Evolutionary conservation across 192 early-diverging fungal genomes (phyloP).

Genomic region (Obelidium mucronatum): DNA sequence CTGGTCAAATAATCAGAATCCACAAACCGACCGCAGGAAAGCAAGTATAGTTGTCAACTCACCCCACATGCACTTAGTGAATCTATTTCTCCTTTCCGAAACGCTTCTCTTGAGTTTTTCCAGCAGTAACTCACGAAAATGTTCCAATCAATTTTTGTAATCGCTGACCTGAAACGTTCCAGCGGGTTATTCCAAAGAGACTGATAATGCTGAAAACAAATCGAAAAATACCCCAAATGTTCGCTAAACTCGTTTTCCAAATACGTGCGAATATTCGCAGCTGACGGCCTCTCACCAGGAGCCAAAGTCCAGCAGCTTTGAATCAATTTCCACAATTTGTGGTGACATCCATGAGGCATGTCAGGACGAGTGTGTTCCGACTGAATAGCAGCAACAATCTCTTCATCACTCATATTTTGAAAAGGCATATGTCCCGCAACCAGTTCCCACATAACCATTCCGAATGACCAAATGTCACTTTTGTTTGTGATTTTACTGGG

Average conservation of each 20-base stretch:
- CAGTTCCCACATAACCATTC: conserved; percentile 28
- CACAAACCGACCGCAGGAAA: no score
- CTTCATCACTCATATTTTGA: neutral
- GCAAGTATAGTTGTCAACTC: neutral
- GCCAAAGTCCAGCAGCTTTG: conserved; percentile 2
- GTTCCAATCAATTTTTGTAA: conserved; percentile 20
- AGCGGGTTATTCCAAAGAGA: no score
- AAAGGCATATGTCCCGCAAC: conserved; percentile 4
- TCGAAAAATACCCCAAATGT: neutral
- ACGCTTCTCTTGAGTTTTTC: conserved; percentile 32
- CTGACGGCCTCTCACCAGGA: neutral
- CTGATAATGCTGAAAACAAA: neutral
- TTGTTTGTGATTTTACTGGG: neutral
- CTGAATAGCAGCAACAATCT: neutral
- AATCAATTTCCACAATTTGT: conserved; percentile 13
- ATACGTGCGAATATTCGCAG: conserved; percentile 1
- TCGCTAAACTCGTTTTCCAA: neutral
- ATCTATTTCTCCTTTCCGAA: neutral
- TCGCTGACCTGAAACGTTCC: no score
- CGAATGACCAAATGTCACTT: conserved; percentile 25
- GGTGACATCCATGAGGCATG: neutral
- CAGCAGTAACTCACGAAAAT: conserved; percentile 31
- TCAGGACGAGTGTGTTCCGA: neutral
- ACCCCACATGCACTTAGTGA: conserved; percentile 18
- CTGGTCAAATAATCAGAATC: neutral